Conservation (phyloP, 768 basidiomycete species). For the Amanita muscaria region DNA sequence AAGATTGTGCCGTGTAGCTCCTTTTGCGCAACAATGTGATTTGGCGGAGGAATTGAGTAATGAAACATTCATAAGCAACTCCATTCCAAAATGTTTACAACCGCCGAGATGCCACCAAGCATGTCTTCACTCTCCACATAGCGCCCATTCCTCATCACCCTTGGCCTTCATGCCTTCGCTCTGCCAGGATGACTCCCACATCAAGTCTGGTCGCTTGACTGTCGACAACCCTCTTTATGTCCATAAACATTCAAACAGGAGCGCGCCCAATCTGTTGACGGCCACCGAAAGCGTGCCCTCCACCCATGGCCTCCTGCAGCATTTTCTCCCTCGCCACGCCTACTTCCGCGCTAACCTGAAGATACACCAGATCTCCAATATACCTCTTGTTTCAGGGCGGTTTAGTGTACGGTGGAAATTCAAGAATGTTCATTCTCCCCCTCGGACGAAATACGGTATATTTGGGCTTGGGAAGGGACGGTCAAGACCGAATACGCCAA, state of each 20-base stretch:
- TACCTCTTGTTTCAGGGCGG: constrained; percentile 64
- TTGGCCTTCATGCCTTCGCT: background rate
- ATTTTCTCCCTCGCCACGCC: constrained; percentile 56
- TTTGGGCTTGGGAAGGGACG: constrained; percentile 12
- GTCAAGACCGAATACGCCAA: constrained; percentile 6
- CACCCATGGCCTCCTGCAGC: constrained; percentile 39
- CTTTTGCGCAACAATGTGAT: too few relatives aligned
- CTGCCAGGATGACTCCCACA: constrained; percentile 4
- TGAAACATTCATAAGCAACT: too few relatives aligned
- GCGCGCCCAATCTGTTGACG: constrained; percentile 5
- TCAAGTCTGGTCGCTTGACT: background rate
- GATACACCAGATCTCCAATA: constrained; percentile 61
- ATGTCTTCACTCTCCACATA: background rate
- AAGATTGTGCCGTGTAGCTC: too few relatives aligned
- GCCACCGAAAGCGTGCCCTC: background rate
- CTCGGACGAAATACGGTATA: constrained; percentile 32
- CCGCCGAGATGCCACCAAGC: background rate
- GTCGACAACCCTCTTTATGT: background rate
- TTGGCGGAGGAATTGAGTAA: too few relatives aligned
- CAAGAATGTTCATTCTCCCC: constrained; percentile 37
- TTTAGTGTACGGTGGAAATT: constrained; percentile 69
- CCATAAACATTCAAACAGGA: constrained; percentile 1
- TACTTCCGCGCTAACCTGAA: constrained; percentile 52
- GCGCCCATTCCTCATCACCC: background rate
- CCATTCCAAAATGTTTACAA: too few relatives aligned